Base-by-base conservation (phyloP, 1,284 basidiomycete species). In the Anthracocystis walkeri region DNA sequence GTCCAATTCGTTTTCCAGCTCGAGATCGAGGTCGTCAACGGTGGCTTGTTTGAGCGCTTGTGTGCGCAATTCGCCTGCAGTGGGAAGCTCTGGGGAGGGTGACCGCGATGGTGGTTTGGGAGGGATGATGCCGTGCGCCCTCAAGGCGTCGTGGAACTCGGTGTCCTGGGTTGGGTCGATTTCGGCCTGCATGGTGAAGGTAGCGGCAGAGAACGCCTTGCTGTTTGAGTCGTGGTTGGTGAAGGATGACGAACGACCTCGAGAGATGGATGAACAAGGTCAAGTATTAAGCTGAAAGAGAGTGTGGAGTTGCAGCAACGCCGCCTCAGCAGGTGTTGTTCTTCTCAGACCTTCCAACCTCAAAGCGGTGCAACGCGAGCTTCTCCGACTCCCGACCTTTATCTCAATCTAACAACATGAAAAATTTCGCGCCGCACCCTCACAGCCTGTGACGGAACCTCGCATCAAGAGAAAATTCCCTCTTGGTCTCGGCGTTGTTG, bases 61-160 rank as follows among this genome's bases (percentile, higher is more conserved):
- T 1, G 66, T 58, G 4, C 78, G 75, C 40, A 49, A 45, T 57
- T 83, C 82, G 7, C 56, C 25, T 3, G 60, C 74, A 2, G 70
- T 52, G 0, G 80, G 79, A 0, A 75, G 69, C 45, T 84, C 82
- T 1, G 83, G 83, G 21, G 83, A 85, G 8, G 82, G 82, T 0
- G 77, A 81, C 29, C 82, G 80, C 20, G 81, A 83, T 3, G 83
- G 81, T 25, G 75, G 70, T 41, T 83, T 83, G 4, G 74, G 78
- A 3, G 83, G 83, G 52, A 85, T 83, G 61, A 85, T 84, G 18
- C 82, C 83, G 33, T 74, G 80, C 33, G 79, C 80, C 21, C 83
- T 62, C 14, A 85, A 61, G 7, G 82, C 83, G 58, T 85, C 83
- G 61, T 84, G 79, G 64, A 83, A 83, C 59, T 83, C 81, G 16